Evolutionary conservation across 2,329 filamentous ascomycete species (phyloP).

Genomic region (Fusarium xyrophilum): DNA sequence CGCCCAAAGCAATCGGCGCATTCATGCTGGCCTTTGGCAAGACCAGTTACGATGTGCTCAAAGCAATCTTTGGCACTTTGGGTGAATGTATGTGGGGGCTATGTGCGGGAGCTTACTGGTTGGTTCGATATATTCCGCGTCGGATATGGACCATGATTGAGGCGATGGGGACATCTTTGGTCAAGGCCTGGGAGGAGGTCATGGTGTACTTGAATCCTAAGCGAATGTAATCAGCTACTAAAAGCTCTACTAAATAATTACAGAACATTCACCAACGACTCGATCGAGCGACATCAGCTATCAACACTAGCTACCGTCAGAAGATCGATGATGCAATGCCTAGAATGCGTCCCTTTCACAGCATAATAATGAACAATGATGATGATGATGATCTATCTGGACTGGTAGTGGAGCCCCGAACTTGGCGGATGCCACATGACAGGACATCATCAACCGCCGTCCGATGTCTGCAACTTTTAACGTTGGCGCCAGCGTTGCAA

Average conservation of each 20-base stretch:
- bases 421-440: not conserved
- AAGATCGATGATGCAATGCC: not conserved
- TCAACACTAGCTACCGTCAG: too few relatives aligned
- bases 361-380: not conserved
- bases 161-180: slow-evolving; percentile 43
- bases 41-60: slow-evolving; percentile 40
- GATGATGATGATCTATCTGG: too few relatives aligned
- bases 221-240: slow-evolving; percentile 23
- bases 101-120: slow-evolving; percentile 36
- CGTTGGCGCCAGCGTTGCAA: not conserved
- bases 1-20: slow-evolving; percentile 40
- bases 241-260: not conserved
- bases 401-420: not conserved
- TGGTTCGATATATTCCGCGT: slow-evolving; percentile 46
- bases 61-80: slow-evolving; percentile 43
- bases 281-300: not conserved
- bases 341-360: not conserved
- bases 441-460: not conserved
- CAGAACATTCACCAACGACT: not conserved
- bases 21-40: slow-evolving; percentile 37
- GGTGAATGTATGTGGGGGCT: slow-evolving; percentile 41
- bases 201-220: slow-evolving; percentile 50
- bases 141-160: slow-evolving; percentile 45
- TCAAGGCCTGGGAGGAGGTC: slow-evolving; percentile 46
- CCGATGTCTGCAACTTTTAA: not conserved